Evolutionary conservation across 352 stramenopile genomes (phyloP).

Genomic region (Phytophthora sp.): DNA sequence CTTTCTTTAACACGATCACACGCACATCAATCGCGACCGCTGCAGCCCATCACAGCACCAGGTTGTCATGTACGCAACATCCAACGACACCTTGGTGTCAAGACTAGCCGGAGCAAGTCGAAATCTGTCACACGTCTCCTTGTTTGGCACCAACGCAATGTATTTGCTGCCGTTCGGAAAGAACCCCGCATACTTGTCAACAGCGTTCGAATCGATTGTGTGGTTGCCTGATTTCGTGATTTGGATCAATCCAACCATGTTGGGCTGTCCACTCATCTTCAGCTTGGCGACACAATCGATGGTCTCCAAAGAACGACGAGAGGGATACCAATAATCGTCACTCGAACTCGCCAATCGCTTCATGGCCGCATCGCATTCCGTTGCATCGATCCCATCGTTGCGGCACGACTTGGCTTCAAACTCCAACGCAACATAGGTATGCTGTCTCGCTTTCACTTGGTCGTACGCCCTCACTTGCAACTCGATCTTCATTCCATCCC

Average conservation of each 20-base stretch:
- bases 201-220: not conserved
- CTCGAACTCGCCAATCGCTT: not conserved
- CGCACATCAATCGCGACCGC: no score
- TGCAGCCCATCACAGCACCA: not conserved
- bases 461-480: slow-evolving; percentile 1
- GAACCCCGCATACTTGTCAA: slow-evolving; percentile 7
- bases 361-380: not conserved
- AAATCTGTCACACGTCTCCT: not conserved
- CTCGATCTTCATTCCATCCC: slow-evolving; percentile 4
- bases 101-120: not conserved
- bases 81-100: not conserved
- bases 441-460: not conserved
- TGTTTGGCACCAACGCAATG: slow-evolving; percentile 9
- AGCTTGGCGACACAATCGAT: not conserved
- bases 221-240: not conserved
- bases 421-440: slow-evolving; percentile 4
- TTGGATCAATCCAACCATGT: not conserved
- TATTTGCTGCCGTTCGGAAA: slow-evolving; percentile 1
- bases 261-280: not conserved
- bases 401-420: slow-evolving; percentile 1
- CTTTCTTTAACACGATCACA: no score
- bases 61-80: not conserved
- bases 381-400: not conserved
- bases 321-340: slow-evolving; percentile 8
- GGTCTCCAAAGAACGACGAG: slow-evolving; percentile 2